Evolutionary conservation across 805 yeast species (phyloP).

Genomic region (Candida chilensis): DNA sequence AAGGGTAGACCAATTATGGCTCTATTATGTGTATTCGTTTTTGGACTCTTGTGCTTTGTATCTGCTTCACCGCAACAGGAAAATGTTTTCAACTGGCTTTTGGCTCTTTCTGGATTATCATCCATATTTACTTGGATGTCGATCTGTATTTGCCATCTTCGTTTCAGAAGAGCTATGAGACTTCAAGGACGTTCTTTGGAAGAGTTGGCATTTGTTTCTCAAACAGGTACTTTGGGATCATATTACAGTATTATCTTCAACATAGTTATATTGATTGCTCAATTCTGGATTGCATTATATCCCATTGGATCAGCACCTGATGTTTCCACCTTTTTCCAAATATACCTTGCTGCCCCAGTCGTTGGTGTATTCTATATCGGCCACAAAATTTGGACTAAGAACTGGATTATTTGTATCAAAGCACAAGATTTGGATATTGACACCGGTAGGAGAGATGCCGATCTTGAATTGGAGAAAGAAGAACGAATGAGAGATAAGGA

Average conservation of each 20-base stretch:
- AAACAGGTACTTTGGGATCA: constrained; percentile 45
- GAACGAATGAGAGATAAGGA: constrained; percentile 45
- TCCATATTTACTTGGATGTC: constrained; percentile 56
- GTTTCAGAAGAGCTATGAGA: constrained; percentile 50
- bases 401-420: constrained; percentile 26
- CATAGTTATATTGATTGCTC: constrained; percentile 42
- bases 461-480: constrained; percentile 40
- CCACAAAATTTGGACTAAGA: constrained; percentile 38
- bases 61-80: constrained; percentile 52
- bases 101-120: constrained; percentile 53
- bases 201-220: constrained; percentile 46
- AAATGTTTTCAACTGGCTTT: constrained; percentile 54
- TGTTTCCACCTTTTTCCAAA: constrained; percentile 38
- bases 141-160: constrained; percentile 45
- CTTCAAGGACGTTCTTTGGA: constrained; percentile 41
- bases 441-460: constrained; percentile 52
- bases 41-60: constrained; percentile 55
- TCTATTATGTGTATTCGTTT: constrained; percentile 36
- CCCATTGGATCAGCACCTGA: constrained; percentile 34
- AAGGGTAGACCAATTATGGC: constrained; percentile 53
- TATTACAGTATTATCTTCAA: constrained; percentile 40
- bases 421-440: constrained; percentile 50
- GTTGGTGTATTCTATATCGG: constrained; percentile 34
- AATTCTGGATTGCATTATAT: constrained; percentile 58
- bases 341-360: constrained; percentile 40